phyloP scores from a whole-genome alignment of 2,329 filamentous ascomycete genomes.

The Aspergillus sp. region DNA sequence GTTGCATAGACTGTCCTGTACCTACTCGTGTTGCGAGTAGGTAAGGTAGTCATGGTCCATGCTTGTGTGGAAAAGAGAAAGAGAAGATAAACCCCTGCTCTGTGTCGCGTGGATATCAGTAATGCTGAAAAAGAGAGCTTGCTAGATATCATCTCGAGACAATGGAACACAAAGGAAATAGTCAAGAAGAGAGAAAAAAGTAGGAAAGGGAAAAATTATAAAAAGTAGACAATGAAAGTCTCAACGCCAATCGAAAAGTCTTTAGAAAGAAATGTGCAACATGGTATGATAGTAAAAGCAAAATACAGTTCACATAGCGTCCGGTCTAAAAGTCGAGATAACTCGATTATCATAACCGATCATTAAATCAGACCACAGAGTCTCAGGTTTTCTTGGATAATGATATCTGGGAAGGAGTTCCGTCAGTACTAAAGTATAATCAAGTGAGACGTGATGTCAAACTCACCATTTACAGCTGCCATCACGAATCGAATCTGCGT shows the following conservation, averaged over 20 bases:
- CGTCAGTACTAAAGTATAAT: slow-evolving; percentile 19
- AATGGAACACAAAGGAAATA: slow-evolving; percentile 25
- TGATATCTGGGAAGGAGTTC: slow-evolving; percentile 74
- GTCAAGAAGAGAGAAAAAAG: slow-evolving; percentile 13
- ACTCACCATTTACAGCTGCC: slow-evolving; percentile 95
- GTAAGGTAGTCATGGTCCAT: slow-evolving; percentile 17
- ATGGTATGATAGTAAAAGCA: slow-evolving; percentile 31
- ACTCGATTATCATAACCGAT: slow-evolving; percentile 32
- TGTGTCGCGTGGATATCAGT: slow-evolving; percentile 33
- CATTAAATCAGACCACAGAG: slow-evolving; percentile 93
- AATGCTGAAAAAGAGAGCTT: slow-evolving; percentile 33
- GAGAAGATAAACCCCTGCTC: slow-evolving; percentile 26
- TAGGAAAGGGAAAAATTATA: slow-evolving; percentile 25
- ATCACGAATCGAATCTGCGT: slow-evolving; percentile 99
- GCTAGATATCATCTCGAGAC: slow-evolving; percentile 34
- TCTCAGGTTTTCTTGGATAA: slow-evolving; percentile 98
- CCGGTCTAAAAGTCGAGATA: slow-evolving; percentile 38
- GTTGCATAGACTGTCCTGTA: slow-evolving; percentile 1
- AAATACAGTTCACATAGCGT: slow-evolving; percentile 39
- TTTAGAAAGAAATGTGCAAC: slow-evolving; percentile 33
- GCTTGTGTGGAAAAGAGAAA: slow-evolving; percentile 26
- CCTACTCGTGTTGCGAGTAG: not conserved
- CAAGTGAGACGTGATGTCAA: not conserved
- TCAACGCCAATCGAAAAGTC: slow-evolving; percentile 36
- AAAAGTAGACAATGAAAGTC: slow-evolving; percentile 37